Percentiles rank a stretch among this genome's conserved stretches.
Conservation (phyloP, 257 asterid genomes). For the Nicotiana otophora region DNA sequence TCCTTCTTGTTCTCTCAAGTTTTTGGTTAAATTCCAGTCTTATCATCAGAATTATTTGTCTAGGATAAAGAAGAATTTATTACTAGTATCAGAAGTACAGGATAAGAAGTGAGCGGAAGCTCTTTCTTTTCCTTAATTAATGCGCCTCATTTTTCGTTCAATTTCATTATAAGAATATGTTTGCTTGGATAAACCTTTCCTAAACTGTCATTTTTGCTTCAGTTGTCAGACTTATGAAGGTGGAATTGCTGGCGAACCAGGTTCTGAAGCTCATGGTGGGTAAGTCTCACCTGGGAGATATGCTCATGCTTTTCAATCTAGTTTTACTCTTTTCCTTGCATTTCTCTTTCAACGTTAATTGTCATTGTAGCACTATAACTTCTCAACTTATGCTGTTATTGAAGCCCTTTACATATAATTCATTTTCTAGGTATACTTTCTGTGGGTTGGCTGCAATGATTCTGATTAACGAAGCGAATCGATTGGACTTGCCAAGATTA, state of each 20-base stretch:
- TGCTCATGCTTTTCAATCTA: neutral
- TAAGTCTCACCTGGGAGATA: constrained; percentile 32
- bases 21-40: neutral
- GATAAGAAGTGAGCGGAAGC: neutral
- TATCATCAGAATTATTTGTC: neutral
- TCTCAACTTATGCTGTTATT: constrained; percentile 7
- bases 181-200: neutral
- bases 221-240: constrained; percentile 99
- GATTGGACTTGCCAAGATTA: constrained; percentile 70
- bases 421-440: constrained; percentile 62
- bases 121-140: neutral
- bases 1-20: neutral
- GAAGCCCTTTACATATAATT: constrained; percentile 18
- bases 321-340: neutral
- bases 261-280: constrained; percentile 99
- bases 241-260: constrained; percentile 95
- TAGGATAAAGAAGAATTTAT: neutral
- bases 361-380: neutral
- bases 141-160: neutral
- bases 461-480: constrained; percentile 71
- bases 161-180: neutral
- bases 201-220: constrained; percentile 10
- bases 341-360: neutral
- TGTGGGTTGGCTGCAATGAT: constrained; percentile 98
- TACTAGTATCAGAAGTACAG: neutral